Base-by-base conservation (phyloP, 768 basidiomycete species). In the Tephrocybe sp. region DNA sequence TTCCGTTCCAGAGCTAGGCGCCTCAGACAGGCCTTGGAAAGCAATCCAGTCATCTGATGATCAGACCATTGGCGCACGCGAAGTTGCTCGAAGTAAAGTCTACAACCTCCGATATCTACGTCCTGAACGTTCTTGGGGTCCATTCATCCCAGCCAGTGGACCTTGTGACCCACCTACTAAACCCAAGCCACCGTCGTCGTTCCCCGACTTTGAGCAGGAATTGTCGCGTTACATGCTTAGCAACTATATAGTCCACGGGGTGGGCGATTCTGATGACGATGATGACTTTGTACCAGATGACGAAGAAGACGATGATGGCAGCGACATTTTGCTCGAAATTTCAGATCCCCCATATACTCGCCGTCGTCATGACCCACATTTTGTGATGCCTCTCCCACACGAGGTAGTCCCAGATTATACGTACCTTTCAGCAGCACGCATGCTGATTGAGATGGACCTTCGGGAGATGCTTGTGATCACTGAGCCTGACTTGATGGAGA, bases 401-500 rank as follows among this genome's bases (percentile, higher is more conserved):
- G 57, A 57, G 19, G 59, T 62, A 9, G 51, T 73, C 13, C 76
- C 76, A 0, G 81, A 83, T 56, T 83, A 81, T 62, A 65, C 67
- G 2, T 83, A 71, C 62, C 72, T 83, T 11, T 69, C 77, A 2
- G 75, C 78, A 12, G 79, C 69, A 8, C 72, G 82, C 11, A 65
- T 75, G 19, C 65, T 81, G 9, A 68, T 83, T 13, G 80, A 83
- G 56, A 68, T 72, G 30, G 83, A 82, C 51, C 48, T 83, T 51
- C 68, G 65, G 10, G 77, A 79, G 10, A 45, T 69, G 3, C 67
- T 73, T 23, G 56, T 49, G 5, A 9, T 45, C 13, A 48, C 51
- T n/a, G 46, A 36, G 9, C 26, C 31, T 32, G 32, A 41, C 2
- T 1, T 35, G 11, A 31, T 5, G 3, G 45, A 17, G 9, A 10